Percentiles rank a stretch among this genome's conserved stretches.
These are phyloP conservation scores for Xylaria digitata DNA, from an alignment of 2,329 filamentous ascomycete species.

Conservation along the genomic window DNA sequence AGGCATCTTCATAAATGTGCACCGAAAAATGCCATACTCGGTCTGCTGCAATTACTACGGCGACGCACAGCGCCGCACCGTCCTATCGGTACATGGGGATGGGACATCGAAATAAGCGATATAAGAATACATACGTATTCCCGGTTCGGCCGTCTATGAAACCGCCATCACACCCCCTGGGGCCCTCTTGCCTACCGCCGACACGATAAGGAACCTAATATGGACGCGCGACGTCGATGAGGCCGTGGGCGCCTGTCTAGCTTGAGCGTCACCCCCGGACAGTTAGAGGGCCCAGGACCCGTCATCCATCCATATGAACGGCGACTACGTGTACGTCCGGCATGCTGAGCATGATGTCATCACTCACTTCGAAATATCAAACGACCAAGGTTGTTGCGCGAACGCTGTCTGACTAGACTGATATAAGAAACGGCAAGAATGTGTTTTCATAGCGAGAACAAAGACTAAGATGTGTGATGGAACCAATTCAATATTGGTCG, in stretches of 20 bases:
- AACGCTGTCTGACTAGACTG: slow-evolving; percentile 46
- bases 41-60: slow-evolving; percentile 49
- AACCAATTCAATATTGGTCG: background rate
- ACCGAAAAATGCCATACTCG: slow-evolving; percentile 41
- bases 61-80: slow-evolving; percentile 44
- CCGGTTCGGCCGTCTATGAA: slow-evolving; percentile 60
- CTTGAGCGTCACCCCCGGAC: slow-evolving; percentile 34
- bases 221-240: slow-evolving; percentile 48
- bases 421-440: background rate
- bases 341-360: slow-evolving; percentile 43
- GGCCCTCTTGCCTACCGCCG: slow-evolving; percentile 60
- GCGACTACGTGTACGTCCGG: slow-evolving; percentile 50
- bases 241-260: slow-evolving; percentile 36
- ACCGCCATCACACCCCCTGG: slow-evolving; percentile 59
- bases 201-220: slow-evolving; percentile 58
- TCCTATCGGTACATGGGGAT: slow-evolving; percentile 56
- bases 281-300: slow-evolving; percentile 42
- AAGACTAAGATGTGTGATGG: background rate
- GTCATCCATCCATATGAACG: slow-evolving; percentile 45
- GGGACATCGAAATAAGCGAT: slow-evolving; percentile 56
- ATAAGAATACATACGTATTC: slow-evolving; percentile 58
- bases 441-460: background rate
- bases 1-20: slow-evolving; percentile 46
- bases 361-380: slow-evolving; percentile 43
- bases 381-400: slow-evolving; percentile 45